phyloP scores from a whole-genome alignment of 192 early-diverging fungal species.

The Podila verticillata region DNA sequence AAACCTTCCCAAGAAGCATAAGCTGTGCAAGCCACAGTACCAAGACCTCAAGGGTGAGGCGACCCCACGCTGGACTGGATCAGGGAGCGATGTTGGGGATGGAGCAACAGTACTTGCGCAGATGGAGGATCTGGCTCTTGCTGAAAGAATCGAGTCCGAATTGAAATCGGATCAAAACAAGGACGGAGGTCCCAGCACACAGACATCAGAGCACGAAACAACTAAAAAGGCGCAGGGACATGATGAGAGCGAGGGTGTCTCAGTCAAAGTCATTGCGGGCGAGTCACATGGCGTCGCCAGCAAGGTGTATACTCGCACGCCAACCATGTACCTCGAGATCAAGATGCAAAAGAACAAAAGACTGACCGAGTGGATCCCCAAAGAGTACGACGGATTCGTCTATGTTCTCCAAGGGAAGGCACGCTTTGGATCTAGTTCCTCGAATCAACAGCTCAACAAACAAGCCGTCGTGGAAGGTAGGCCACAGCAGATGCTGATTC shows the following conservation, averaged over 20 bases:
- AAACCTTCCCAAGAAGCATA: constrained; percentile 73
- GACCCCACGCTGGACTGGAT: constrained; percentile 60
- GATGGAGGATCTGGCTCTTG: too few species aligned
- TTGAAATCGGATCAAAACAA: too few species aligned
- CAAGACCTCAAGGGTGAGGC: constrained; percentile 70
- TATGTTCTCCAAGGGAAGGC: constrained; percentile 61
- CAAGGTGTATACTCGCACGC: constrained; percentile 74
- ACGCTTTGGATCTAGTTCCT: constrained; percentile 17
- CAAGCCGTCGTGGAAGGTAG: constrained; percentile 11
- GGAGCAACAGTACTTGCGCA: too few species aligned
- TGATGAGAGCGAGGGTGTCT: constrained; percentile 52
- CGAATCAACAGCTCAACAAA: constrained; percentile 35
- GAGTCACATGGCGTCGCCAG: constrained; percentile 72
- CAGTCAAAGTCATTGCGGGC: constrained; percentile 86
- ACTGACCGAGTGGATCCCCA: constrained; percentile 63
- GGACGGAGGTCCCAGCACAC: too few species aligned
- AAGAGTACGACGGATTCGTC: constrained; percentile 62
- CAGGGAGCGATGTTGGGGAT: too few species aligned
- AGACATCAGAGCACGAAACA: too few species aligned
- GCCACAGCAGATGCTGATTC: constrained; percentile 19
- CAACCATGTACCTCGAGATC: constrained; percentile 80
- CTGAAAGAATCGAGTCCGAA: too few species aligned
- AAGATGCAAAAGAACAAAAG: constrained; percentile 64
- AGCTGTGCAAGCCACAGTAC: constrained; percentile 72
- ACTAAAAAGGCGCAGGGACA: too few species aligned